A percentile compares a stretch with the other conserved stretches of the same genome.
Evolutionary conservation across 257 asterid genomes (phyloP).

Genomic region (Solanum chaucha): DNA sequence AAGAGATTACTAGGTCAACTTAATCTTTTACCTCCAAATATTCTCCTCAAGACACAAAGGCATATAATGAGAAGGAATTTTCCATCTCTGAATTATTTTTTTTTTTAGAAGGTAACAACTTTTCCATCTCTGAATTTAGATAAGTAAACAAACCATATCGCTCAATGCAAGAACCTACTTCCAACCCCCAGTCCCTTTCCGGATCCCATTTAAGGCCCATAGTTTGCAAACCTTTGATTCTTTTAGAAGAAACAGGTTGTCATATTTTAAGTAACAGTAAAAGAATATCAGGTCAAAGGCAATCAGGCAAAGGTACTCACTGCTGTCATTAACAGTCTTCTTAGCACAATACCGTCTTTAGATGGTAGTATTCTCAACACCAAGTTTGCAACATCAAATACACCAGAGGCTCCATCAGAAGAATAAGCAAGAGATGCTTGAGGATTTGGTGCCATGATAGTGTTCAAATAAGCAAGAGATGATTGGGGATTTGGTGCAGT

Average conservation of each 20-base stretch:
- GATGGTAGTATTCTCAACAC: slow-evolving; percentile 70
- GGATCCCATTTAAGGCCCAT: not conserved
- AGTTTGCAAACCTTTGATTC: not conserved
- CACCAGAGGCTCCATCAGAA: slow-evolving; percentile 31
- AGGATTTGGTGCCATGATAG: slow-evolving; percentile 29
- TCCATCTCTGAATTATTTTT: not conserved
- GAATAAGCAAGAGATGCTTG: slow-evolving; percentile 33
- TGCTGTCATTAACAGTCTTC: slow-evolving; percentile 83
- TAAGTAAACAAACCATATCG: not conserved
- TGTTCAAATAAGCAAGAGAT: slow-evolving; percentile 26
- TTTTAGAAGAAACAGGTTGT: not conserved
- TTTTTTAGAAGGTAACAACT: not conserved
- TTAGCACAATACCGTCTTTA: slow-evolving; percentile 65
- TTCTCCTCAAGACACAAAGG: not conserved
- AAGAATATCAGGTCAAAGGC: not conserved
- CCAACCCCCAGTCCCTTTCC: not conserved
- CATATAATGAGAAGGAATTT: not conserved
- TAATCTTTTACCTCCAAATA: not conserved
- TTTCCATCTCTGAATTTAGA: not conserved
- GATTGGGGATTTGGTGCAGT: slow-evolving; percentile 30
- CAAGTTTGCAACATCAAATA: slow-evolving; percentile 49
- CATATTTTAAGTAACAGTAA: not conserved
- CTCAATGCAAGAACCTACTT: not conserved
- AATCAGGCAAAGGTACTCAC: slow-evolving; percentile 33
- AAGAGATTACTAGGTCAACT: not conserved